A percentile compares a stretch with the other conserved stretches of the same genome.
Conservation (phyloP, 2,329 filamentous ascomycete species). For the Alternaria metachromatica region DNA sequence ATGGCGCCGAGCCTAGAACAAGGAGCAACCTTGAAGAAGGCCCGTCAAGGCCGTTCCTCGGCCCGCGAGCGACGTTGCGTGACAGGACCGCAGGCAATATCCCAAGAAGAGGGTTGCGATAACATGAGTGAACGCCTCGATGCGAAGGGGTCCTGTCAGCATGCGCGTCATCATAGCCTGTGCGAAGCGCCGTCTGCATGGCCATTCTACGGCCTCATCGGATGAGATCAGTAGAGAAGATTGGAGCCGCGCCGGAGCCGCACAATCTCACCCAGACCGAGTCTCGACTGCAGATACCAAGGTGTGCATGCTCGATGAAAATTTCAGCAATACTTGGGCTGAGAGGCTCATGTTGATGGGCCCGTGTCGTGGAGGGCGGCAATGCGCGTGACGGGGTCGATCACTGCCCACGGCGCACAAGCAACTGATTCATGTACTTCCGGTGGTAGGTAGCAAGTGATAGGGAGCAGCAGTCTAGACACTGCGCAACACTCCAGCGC, state of each 20-base stretch:
- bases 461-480: background rate
- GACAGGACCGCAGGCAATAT: constrained; percentile 6
- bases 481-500: background rate
- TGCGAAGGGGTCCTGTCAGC: constrained; percentile 4
- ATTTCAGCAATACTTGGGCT: background rate
- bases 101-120: constrained; percentile 4
- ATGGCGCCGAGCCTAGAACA: constrained; percentile 1
- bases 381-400: constrained; percentile 2
- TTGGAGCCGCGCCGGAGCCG: background rate
- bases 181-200: constrained; percentile 3
- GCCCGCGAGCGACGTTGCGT: constrained; percentile 8
- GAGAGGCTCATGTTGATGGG: background rate
- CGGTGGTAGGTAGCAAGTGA: background rate
- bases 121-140: background rate
- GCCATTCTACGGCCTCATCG: constrained; percentile 8
- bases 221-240: background rate
- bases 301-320: background rate
- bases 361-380: background rate
- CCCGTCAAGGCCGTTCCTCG: constrained; percentile 3
- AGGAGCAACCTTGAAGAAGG: constrained; percentile 1
- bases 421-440: background rate
- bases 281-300: background rate
- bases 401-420: background rate
- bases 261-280: background rate
- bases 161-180: background rate